Evolutionary conservation across 2,329 filamentous ascomycete genomes (phyloP).

Genomic region (Aureobasidium sp.): DNA sequence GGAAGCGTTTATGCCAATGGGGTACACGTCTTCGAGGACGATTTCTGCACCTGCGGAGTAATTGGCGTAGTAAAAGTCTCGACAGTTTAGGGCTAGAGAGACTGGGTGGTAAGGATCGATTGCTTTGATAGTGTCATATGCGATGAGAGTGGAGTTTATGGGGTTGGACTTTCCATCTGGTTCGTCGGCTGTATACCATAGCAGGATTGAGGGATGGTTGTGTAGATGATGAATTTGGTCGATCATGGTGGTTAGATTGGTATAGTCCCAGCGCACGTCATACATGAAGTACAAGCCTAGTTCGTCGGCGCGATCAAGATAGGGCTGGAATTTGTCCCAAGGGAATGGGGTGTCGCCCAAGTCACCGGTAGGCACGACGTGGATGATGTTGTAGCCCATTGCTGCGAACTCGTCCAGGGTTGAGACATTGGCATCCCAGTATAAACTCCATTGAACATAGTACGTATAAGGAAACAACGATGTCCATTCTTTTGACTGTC

Average conservation of each 20-base stretch:
- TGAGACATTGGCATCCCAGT: slow-evolving; percentile 24
- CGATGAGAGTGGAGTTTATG: slow-evolving; percentile 37
- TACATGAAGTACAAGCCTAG: slow-evolving; percentile 41
- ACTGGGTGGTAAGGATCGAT: slow-evolving; percentile 55
- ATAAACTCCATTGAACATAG: slow-evolving; percentile 33
- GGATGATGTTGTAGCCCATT: slow-evolving; percentile 40
- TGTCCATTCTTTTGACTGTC: slow-evolving; percentile 25
- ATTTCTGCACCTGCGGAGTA: slow-evolving; percentile 51
- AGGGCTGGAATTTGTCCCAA: slow-evolving; percentile 30
- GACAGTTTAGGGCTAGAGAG: slow-evolving; percentile 52
- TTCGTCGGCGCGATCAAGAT: slow-evolving; percentile 35
- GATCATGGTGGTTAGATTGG: slow-evolving; percentile 29
- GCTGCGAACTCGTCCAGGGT: slow-evolving; percentile 31
- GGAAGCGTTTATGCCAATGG: slow-evolving; percentile 48
- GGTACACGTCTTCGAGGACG: slow-evolving; percentile 52
- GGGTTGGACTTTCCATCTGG: slow-evolving; percentile 50
- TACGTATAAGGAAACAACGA: slow-evolving; percentile 38
- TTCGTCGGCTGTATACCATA: slow-evolving; percentile 45
- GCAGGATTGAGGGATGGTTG: slow-evolving; percentile 30
- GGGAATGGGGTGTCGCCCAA: slow-evolving; percentile 30
- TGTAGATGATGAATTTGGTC: slow-evolving; percentile 29
- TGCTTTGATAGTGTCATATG: slow-evolving; percentile 37
- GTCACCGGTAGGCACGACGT: slow-evolving; percentile 26
- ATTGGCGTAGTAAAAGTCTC: slow-evolving; percentile 49
- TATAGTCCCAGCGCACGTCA: slow-evolving; percentile 34